Conservation (phyloP, 257 asterid genomes). For the Catharanthus roseus region DNA sequence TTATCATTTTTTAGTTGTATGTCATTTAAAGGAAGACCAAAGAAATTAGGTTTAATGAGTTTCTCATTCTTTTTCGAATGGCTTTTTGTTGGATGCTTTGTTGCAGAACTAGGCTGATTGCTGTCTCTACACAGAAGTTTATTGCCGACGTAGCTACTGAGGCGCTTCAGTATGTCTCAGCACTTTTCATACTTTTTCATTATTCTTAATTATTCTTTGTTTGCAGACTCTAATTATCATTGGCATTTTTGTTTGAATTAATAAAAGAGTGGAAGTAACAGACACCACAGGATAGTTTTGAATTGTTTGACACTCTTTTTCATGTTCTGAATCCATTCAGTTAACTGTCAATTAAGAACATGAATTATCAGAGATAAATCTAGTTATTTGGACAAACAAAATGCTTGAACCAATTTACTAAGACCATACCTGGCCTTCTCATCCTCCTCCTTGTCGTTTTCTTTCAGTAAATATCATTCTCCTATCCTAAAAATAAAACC, state of each 20-base stretch:
- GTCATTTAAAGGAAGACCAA: neutral
- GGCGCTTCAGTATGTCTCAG: slow-evolving; percentile 81
- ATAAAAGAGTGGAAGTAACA: too few species aligned
- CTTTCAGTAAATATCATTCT: neutral
- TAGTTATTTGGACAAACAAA: too few species aligned
- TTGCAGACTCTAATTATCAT: too few species aligned
- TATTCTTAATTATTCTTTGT: neutral
- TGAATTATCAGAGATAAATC: too few species aligned
- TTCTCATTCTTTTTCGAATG: neutral
- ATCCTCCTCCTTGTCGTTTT: neutral
- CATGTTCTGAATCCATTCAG: too few species aligned
- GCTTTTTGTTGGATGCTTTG: slow-evolving; percentile 3
- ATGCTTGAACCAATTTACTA: too few species aligned
- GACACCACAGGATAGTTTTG: too few species aligned
- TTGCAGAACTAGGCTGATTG: slow-evolving; percentile 89
- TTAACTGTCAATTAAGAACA: too few species aligned
- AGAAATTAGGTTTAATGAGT: too few species aligned
- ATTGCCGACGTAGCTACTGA: slow-evolving; percentile 95
- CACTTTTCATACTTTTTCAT: neutral
- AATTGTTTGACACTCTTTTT: too few species aligned
- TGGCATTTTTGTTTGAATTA: too few species aligned
- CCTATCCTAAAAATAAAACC: neutral
- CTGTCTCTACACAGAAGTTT: slow-evolving; percentile 98
- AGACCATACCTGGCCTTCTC: too few species aligned
- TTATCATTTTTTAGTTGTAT: neutral